Evolutionary conservation across 306 rosid species (phyloP).

Genomic region (Alnus glutinosa): DNA sequence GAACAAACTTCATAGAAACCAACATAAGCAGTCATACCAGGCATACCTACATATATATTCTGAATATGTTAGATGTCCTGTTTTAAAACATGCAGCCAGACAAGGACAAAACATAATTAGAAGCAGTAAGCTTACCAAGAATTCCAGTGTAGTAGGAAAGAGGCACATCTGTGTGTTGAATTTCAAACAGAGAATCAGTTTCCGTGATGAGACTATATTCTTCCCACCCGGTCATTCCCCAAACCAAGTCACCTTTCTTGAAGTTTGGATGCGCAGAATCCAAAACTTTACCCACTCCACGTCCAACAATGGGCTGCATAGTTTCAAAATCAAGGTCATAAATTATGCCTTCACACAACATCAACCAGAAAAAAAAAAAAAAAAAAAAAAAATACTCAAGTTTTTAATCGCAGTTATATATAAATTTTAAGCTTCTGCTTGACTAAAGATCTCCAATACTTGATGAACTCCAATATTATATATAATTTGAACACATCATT

Average conservation of each 20-base stretch:
- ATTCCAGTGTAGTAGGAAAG: conserved; percentile 47
- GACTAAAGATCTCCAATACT: too few relatives aligned
- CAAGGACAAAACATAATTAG: too few relatives aligned
- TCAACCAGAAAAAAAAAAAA: background rate
- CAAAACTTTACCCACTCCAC: conserved; percentile 51
- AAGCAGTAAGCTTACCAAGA: conserved; percentile 15
- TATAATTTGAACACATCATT: too few relatives aligned
- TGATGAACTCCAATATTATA: too few relatives aligned
- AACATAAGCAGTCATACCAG: conserved; percentile 23
- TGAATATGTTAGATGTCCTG: too few relatives aligned
- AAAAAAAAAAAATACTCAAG: too few relatives aligned
- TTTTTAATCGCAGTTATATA: too few relatives aligned
- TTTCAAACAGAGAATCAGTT: conserved; percentile 33
- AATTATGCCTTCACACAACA: background rate
- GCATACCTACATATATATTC: conserved; percentile 7
- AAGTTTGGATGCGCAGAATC: conserved; percentile 43
- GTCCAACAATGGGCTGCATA: conserved; percentile 39
- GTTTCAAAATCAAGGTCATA: background rate
- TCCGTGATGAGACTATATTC: conserved; percentile 42
- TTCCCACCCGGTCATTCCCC: conserved; percentile 56
- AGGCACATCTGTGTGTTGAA: conserved; percentile 39
- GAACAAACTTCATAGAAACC: conserved; percentile 13
- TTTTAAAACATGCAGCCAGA: too few relatives aligned
- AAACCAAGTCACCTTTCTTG: conserved; percentile 45
- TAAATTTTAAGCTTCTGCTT: too few relatives aligned